Conservation (phyloP, 305 asterid species). For the Fraxinus ornus region DNA sequence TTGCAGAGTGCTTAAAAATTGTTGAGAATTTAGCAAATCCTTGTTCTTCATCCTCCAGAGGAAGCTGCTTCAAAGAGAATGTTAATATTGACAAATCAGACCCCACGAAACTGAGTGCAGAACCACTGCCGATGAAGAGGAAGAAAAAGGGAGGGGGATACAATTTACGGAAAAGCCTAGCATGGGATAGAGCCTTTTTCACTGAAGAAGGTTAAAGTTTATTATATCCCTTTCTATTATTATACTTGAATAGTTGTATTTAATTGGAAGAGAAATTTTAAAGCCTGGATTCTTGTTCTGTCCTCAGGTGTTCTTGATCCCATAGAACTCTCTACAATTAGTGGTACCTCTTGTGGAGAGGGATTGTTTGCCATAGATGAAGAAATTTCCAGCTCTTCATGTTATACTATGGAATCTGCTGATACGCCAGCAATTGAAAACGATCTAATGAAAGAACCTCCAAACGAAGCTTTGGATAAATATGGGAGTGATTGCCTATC, state of each 20-base stretch:
- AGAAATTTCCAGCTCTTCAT: constrained; percentile 38
- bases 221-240: constrained; percentile 5
- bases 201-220: constrained; percentile 77
- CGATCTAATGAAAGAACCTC: constrained; percentile 29
- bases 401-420: constrained; percentile 20
- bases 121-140: constrained; percentile 81
- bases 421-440: constrained; percentile 31
- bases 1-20: constrained; percentile 41
- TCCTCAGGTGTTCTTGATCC: constrained; percentile 84
- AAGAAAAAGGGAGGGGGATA: constrained; percentile 68
- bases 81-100: constrained; percentile 51
- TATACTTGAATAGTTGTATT: neutral
- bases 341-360: constrained; percentile 54
- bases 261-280: constrained; percentile 18
- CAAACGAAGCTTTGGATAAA: constrained; percentile 29
- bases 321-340: constrained; percentile 69
- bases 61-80: constrained; percentile 63
- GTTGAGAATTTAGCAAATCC: constrained; percentile 37
- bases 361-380: constrained; percentile 42
- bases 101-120: constrained; percentile 56
- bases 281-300: constrained; percentile 25
- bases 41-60: constrained; percentile 36
- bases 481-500: constrained; percentile 37
- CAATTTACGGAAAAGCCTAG: constrained; percentile 85
- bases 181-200: constrained; percentile 93